Conservation (phyloP, 192 early-diverging fungal genomes). For the Dissophora ornata region DNA sequence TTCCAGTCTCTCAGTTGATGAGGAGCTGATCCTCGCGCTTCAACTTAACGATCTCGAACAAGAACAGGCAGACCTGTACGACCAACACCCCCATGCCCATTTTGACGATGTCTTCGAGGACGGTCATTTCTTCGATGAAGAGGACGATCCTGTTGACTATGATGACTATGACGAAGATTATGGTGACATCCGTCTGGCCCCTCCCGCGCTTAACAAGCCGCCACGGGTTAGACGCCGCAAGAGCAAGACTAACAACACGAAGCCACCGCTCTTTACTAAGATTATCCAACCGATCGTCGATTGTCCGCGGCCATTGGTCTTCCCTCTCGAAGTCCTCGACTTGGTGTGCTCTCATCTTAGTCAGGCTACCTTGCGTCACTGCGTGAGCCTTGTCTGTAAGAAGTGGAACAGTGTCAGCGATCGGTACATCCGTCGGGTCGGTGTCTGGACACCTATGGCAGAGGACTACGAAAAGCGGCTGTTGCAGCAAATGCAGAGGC, state of each 20-base stretch:
- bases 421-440: constrained; percentile 15
- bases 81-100: no score
- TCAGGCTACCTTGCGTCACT: constrained; percentile 16
- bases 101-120: no score
- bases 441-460: constrained; percentile 14
- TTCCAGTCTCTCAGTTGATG: neutral
- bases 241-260: neutral
- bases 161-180: neutral
- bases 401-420: constrained; percentile 28
- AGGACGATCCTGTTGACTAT: neutral
- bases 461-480: neutral
- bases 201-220: neutral
- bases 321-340: constrained; percentile 40
- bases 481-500: constrained; percentile 9
- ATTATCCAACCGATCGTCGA: constrained; percentile 10
- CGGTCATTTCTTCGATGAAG: no score
- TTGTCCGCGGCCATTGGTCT: constrained; percentile 4
- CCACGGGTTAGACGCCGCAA: neutral
- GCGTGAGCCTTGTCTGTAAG: constrained; percentile 29
- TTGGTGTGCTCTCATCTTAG: constrained; percentile 27
- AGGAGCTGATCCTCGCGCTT: neutral
- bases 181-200: constrained; percentile 5
- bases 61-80: no score
- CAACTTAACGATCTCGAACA: neutral
- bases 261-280: neutral